A percentile compares a stretch with the other conserved stretches of the same genome.
Evolutionary conservation across 305 asterid species (phyloP).

Genomic region (Solanum chacoense): DNA sequence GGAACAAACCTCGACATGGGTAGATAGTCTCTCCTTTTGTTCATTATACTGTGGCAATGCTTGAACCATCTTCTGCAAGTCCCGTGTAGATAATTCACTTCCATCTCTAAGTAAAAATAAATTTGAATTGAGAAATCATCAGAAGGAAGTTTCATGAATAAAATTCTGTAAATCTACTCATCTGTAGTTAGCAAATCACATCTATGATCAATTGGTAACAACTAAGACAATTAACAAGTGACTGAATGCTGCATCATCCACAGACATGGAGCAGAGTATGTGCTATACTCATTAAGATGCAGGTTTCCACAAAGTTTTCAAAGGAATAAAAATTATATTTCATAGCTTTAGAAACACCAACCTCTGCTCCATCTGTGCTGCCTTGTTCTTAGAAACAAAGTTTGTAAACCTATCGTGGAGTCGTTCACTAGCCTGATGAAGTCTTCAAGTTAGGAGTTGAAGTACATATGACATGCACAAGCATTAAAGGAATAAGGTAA

Average conservation of each 20-base stretch:
- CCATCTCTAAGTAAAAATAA: constrained; percentile 61
- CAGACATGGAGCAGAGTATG: not conserved
- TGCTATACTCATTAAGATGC: not conserved
- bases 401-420: constrained; percentile 75
- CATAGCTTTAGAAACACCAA: constrained; percentile 17
- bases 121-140: constrained; percentile 11
- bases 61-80: constrained; percentile 96
- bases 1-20: constrained; percentile 76
- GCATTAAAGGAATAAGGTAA: constrained; percentile 3
- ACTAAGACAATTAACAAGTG: not conserved
- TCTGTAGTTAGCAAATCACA: not conserved
- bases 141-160: not conserved
- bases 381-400: constrained; percentile 87
- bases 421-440: constrained; percentile 78
- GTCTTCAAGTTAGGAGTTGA: constrained; percentile 9
- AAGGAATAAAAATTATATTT: not conserved
- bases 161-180: not conserved
- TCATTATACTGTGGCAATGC: constrained; percentile 91
- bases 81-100: constrained; percentile 84
- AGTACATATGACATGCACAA: constrained; percentile 6
- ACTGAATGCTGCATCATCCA: not conserved
- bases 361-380: constrained; percentile 97
- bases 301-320: not conserved
- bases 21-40: constrained; percentile 85
- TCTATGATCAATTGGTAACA: not conserved